phyloP scores from a whole-genome alignment of 768 basidiomycete species.

The Mycena amicta region DNA sequence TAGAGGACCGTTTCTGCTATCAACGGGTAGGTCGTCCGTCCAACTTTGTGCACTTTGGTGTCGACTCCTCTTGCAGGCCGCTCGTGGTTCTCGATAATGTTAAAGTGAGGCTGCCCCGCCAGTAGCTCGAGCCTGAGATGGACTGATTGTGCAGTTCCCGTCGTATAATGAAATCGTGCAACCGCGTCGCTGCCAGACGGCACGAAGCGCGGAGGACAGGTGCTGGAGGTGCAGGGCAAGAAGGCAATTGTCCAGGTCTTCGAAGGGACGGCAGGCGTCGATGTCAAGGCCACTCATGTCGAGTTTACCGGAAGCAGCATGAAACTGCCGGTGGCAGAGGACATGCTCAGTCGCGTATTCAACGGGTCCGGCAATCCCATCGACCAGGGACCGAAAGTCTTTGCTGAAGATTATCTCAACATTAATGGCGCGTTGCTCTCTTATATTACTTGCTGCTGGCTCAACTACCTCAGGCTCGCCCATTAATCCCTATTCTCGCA shows the following conservation, averaged over 20 bases:
- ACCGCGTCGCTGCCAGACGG: conserved; percentile 95
- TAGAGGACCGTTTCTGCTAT: conserved; percentile 98
- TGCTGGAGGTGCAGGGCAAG: conserved; percentile 96
- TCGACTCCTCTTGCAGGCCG: conserved; percentile 56
- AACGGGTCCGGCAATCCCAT: conserved; percentile 98
- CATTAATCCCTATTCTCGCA: conserved; percentile 96
- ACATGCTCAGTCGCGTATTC: conserved; percentile 99
- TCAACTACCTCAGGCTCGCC: conserved; percentile 71
- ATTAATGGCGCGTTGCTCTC: conserved; percentile 79
- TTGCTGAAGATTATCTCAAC: conserved; percentile 98
- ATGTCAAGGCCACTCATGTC: conserved; percentile 96
- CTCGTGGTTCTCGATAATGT: conserved; percentile 98
- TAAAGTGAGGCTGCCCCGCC: conserved; percentile 62
- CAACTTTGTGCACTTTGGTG: conserved; percentile 8
- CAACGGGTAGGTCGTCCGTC: conserved; percentile 72
- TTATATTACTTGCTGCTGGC: conserved; percentile 21
- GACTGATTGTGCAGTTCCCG: conserved; percentile 85
- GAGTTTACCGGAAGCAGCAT: conserved; percentile 98
- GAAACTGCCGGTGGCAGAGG: conserved; percentile 98
- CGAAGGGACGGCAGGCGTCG: conserved; percentile 96
- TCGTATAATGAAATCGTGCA: conserved; percentile 99
- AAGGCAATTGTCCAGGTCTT: conserved; percentile 99
- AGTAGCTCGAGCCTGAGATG: conserved; percentile 1
- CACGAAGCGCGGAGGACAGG: conserved; percentile 92
- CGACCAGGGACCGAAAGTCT: conserved; percentile 97